Base-by-base conservation (phyloP, 768 basidiomycete species). In the Cytidiella melzeri region DNA sequence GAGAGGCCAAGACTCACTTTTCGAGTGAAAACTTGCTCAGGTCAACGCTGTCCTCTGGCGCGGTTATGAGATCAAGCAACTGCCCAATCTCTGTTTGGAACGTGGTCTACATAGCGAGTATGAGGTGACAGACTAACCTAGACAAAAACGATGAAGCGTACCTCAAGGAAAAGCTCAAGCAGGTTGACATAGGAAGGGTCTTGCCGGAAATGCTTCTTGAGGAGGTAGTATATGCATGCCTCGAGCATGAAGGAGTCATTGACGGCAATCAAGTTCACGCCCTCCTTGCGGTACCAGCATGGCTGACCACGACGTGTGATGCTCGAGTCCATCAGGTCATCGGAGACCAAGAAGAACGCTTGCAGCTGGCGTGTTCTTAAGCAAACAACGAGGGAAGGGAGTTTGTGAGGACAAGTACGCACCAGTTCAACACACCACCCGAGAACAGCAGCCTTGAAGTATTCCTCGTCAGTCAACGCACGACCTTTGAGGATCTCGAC, bases 171-270 rank as follows among this genome's bases (percentile, higher is more conserved):
- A 30, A 92, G 68, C 62, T 99, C 95, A 40, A 99, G 66, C 19
- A 99, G 67, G 61, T 97, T 85, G 41, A 87, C 82, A 62, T 99
- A 99, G 65, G 83, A 95, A 3, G 78, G 57, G 53, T 92, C 83
- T 1, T 66, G 57, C 37, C 87, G 76, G 79, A 96, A 95, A 69
- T 97, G 80, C 51, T 76, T 78, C 70, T 89, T 93, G 62, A 98
- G 73, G 40, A 99, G 76, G 60, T 77, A 79, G 72, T 94, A 99
- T 65, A 99, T 96, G 21, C 93, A 86, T 6, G 80, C 83, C 65
- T 93, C 92, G 66, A 97, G 84, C 88, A 98, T 90, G 77, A 96
- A 92, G 1, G 90, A 73, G 64, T 98, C 95, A 73, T 97, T 97
- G 72, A 97, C 87, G 4, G 95, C 93, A 55, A 96, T 81, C 68